Evolutionary conservation across 768 basidiomycete genomes (phyloP).

Genomic region (Kondoa subrosea): DNA sequence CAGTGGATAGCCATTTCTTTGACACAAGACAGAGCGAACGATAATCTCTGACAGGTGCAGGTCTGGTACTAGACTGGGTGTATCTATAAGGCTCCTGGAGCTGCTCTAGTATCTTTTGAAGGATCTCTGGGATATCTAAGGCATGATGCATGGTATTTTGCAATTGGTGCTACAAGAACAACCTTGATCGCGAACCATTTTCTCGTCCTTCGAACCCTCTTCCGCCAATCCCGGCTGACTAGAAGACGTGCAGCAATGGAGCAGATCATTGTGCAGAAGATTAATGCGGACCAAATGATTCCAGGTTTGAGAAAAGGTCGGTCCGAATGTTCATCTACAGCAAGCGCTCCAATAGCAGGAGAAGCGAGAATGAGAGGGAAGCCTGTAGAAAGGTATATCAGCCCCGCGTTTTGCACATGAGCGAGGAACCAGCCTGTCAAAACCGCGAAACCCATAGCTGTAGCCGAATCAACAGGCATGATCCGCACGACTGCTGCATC

Average conservation of each 20-base stretch:
- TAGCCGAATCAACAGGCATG: neutral
- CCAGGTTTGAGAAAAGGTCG: neutral
- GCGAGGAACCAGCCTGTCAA: neutral
- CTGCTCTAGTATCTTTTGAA: neutral
- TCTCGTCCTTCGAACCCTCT: too few species aligned
- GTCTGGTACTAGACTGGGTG: neutral
- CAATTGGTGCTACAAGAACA: neutral
- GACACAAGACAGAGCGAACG: too few species aligned
- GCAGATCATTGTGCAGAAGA: too few species aligned
- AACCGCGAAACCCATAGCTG: neutral
- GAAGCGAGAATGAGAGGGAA: neutral
- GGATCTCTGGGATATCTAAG: neutral
- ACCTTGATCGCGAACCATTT: too few species aligned
- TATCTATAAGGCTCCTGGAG: neutral
- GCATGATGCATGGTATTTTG: neutral
- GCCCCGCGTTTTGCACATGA: neutral
- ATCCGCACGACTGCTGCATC: neutral
- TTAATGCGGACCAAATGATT: neutral
- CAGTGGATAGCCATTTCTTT: too few species aligned
- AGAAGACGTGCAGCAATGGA: too few species aligned
- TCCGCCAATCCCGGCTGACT: too few species aligned
- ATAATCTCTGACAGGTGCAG: neutral
- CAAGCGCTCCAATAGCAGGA: neutral
- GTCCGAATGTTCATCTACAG: neutral
- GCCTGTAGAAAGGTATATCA: neutral